A percentile compares a stretch with the other conserved stretches of the same genome.
Evolutionary conservation across 2,329 filamentous ascomycete species (phyloP).

Genomic region (Colletotrichum orbiculare): DNA sequence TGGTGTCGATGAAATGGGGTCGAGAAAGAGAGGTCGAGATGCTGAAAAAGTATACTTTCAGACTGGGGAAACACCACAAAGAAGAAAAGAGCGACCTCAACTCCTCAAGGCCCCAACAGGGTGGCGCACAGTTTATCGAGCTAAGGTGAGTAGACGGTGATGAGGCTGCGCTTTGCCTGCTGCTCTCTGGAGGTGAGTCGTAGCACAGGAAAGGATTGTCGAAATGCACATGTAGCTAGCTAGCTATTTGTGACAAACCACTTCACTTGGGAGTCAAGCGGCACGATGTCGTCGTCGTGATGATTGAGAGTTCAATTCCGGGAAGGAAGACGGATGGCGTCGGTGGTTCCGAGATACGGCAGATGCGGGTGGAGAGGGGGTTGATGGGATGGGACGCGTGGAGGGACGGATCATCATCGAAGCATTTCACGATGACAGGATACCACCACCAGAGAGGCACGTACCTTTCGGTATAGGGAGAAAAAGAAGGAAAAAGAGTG

Average conservation of each 20-base stretch:
- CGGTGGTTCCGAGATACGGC: conserved; percentile 12
- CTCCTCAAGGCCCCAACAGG: conserved; percentile 19
- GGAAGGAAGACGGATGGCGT: conserved; percentile 24
- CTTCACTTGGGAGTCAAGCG: not conserved
- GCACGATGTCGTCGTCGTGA: conserved; percentile 16
- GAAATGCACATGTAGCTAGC: conserved; percentile 1
- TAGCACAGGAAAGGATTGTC: conserved; percentile 6
- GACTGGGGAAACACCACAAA: too few species aligned
- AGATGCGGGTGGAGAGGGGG: not conserved
- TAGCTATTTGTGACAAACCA: not conserved
- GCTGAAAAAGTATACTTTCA: not conserved
- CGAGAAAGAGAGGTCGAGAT: not conserved
- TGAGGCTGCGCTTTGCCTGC: not conserved
- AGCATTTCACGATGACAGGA: not conserved
- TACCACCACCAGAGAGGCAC: not conserved
- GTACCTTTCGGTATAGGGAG: not conserved
- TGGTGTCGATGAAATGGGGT: not conserved
- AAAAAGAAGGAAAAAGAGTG: not conserved
- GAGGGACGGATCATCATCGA: not conserved
- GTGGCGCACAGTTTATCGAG: conserved; percentile 4
- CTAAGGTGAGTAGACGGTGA: conserved; percentile 11
- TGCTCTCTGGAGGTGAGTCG: not conserved
- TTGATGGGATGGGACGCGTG: not conserved
- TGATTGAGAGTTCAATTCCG: conserved; percentile 3
- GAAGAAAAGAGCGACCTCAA: not conserved